Evolutionary conservation across 352 stramenopile genomes (phyloP), one percentile per base, ranked within the genome.

Genomic region (Sclerospora graminicola): DNA sequence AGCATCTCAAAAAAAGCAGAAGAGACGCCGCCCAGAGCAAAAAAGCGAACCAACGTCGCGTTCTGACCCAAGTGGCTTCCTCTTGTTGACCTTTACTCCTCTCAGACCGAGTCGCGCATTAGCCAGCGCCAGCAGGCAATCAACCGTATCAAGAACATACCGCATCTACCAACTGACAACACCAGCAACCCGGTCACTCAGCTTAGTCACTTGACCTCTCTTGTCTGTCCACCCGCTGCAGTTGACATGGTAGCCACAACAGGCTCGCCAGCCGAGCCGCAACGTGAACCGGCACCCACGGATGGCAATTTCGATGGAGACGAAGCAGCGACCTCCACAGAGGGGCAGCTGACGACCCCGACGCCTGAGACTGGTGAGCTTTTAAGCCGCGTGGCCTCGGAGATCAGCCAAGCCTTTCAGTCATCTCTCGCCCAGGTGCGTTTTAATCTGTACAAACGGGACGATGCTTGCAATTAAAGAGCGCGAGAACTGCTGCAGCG

Each of bases 1-100:
- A 48, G 45, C 56, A 65, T 61, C 51, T 66, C 52, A 43, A 41
- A 63, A 68, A 63, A 60, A 53, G 54, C 58, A 68, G 58, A 64
- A 60, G 54, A 61, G 58, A 45, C 41, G 43, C 48, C 51, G 47
- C 51, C 53, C 56, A 54, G 57, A 59, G 57, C 52, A 66, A 54
- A 67, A 65, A 67, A 63, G 57, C 48, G 44, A 60, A 60, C 57
- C 52, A 53, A 50, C 49, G 50, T 60, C 39, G 54, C 43, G 54
- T 53, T 41, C 55, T 64, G 55, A 60, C 51, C 55, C 55, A 63
- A 66, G 57, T 66, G 57, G 51, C 42, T 66, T 58, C 46, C 24
- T 59, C 49, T 51, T 57, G 38, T 39, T 29, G 28, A 33, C 51
- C 34, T 41, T 39, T 60, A 35, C 39, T 30, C 29, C 33, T 29